These are phyloP conservation scores for Cichorium intybus DNA, from an alignment of 140 eudicot species.

Conservation along the genomic window DNA sequence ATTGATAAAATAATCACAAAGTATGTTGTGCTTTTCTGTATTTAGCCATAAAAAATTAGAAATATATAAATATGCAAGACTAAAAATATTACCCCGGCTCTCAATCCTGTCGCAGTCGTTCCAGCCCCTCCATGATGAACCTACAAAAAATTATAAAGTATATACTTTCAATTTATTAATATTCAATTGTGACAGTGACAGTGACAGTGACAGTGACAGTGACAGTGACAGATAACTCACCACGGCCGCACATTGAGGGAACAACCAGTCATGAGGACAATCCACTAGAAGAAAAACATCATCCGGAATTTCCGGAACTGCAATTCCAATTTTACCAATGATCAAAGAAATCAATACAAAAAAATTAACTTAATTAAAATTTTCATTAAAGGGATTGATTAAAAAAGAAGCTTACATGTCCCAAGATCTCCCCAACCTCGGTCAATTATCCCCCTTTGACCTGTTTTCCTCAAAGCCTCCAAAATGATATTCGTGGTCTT, in stretches of 20 bases:
- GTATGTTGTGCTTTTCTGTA: too few relatives aligned
- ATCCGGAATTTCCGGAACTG: slow-evolving; percentile 82
- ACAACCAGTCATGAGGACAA: slow-evolving; percentile 98
- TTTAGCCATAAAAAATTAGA: not conserved
- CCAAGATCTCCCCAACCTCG: slow-evolving; percentile 99
- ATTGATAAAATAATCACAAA: too few relatives aligned
- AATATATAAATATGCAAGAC: not conserved
- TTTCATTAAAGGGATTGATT: not conserved
- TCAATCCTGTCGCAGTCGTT: slow-evolving; percentile 94
- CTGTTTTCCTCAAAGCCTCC: slow-evolving; percentile 86
- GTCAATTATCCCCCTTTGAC: slow-evolving; percentile 95
- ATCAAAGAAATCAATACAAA: not conserved
- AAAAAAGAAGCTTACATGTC: slow-evolving; percentile 54
- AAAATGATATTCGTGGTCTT: slow-evolving; percentile 69
- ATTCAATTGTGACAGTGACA: not conserved
- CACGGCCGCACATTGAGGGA: slow-evolving; percentile 97
- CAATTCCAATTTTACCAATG: slow-evolving; percentile 27
- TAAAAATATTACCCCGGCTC: slow-evolving; percentile 72
- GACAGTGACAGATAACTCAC: slow-evolving; percentile 48
- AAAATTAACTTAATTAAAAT: too few relatives aligned
- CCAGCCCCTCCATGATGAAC: slow-evolving; percentile 99
- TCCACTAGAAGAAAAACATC: slow-evolving; percentile 74
- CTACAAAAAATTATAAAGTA: slow-evolving; percentile 35
- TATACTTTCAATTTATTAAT: not conserved
- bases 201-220: not conserved